Percentiles rank a stretch among this genome's conserved stretches.
Evolutionary conservation across 208 protist genomes (phyloP).

Genomic region (Herpetomonas samuelpessoai): DNA sequence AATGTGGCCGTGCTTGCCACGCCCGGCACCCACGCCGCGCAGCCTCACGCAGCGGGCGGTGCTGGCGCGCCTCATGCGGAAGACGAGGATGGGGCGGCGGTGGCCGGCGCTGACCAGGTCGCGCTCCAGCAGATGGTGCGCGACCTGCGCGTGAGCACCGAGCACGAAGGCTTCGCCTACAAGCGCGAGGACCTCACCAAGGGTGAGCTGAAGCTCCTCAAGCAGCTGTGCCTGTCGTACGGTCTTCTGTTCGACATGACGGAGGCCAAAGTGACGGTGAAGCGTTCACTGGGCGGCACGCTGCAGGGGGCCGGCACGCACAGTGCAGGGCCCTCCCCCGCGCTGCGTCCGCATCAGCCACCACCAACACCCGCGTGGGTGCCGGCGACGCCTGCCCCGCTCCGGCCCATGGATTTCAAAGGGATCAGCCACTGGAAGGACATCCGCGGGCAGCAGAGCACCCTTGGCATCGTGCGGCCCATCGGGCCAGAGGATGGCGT

Average conservation of each 20-base stretch:
- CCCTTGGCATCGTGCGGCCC: slow-evolving; percentile 47
- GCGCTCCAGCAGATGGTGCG: slow-evolving; percentile 71
- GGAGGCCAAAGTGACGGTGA: slow-evolving; percentile 61
- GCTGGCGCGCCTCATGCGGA: not conserved
- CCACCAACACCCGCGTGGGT: slow-evolving; percentile 28
- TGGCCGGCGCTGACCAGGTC: not conserved
- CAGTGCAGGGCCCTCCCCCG: slow-evolving; percentile 59
- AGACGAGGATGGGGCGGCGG: slow-evolving; percentile 2
- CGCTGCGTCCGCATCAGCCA: slow-evolving; percentile 33
- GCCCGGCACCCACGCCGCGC: not conserved
- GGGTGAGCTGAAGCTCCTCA: slow-evolving; percentile 69
- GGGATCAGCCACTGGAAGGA: slow-evolving; percentile 78
- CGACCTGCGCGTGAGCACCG: slow-evolving; percentile 69
- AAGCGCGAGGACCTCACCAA: slow-evolving; percentile 51
- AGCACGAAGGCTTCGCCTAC: slow-evolving; percentile 75
- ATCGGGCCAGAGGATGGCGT: slow-evolving; percentile 55
- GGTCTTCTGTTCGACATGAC: slow-evolving; percentile 55
- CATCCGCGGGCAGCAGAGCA: slow-evolving; percentile 29
- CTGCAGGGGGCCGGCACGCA: not conserved
- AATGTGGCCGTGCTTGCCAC: not conserved
- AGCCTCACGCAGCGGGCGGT: not conserved
- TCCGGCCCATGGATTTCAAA: slow-evolving; percentile 72
- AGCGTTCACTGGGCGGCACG: slow-evolving; percentile 39
- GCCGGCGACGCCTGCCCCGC: slow-evolving; percentile 44
- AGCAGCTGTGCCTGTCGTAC: slow-evolving; percentile 80